Evolutionary conservation across 2,329 filamentous ascomycete genomes (phyloP).

Genomic region (Neofusicoccum ribis): DNA sequence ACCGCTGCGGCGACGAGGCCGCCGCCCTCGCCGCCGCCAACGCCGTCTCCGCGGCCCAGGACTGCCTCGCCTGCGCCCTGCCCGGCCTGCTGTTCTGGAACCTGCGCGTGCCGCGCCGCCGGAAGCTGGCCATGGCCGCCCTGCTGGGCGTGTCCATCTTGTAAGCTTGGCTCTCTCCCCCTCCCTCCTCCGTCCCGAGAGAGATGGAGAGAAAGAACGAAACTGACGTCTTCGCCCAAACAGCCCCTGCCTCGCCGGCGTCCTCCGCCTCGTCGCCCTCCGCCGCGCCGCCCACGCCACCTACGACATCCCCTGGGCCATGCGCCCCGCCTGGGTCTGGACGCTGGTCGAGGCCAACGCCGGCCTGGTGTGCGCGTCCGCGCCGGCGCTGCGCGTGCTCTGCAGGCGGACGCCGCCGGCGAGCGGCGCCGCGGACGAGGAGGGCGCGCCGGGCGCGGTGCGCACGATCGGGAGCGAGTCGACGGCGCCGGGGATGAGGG

Average conservation of each 20-base stretch:
- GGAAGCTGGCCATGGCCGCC: conserved; percentile 48
- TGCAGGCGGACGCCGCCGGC: conserved; percentile 19
- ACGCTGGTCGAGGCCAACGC: conserved; percentile 44
- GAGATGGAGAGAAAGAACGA: neutral
- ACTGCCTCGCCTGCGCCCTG: conserved; percentile 43
- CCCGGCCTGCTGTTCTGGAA: conserved; percentile 48
- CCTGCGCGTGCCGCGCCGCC: conserved; percentile 42
- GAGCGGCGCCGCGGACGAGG: neutral
- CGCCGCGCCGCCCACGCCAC: conserved; percentile 33
- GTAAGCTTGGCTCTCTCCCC: conserved; percentile 22
- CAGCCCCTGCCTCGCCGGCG: conserved; percentile 37
- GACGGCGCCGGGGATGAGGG: neutral
- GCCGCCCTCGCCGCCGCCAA: conserved; percentile 40
- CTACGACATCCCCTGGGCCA: conserved; percentile 43
- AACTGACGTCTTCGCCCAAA: neutral
- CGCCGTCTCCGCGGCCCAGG: conserved; percentile 40
- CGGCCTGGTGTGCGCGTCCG: conserved; percentile 45
- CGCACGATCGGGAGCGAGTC: neutral
- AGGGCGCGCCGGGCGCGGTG: neutral
- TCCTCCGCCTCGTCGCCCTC: conserved; percentile 41
- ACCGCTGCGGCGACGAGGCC: conserved; percentile 38
- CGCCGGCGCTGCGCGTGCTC: conserved; percentile 45
- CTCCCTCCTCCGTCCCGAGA: too few species aligned
- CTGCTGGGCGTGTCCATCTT: conserved; percentile 48
- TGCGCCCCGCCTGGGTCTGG: conserved; percentile 43